These are phyloP conservation scores for Arthrobotrys conoides DNA, from an alignment of 2,329 filamentous ascomycete species.

Conservation along the genomic window DNA sequence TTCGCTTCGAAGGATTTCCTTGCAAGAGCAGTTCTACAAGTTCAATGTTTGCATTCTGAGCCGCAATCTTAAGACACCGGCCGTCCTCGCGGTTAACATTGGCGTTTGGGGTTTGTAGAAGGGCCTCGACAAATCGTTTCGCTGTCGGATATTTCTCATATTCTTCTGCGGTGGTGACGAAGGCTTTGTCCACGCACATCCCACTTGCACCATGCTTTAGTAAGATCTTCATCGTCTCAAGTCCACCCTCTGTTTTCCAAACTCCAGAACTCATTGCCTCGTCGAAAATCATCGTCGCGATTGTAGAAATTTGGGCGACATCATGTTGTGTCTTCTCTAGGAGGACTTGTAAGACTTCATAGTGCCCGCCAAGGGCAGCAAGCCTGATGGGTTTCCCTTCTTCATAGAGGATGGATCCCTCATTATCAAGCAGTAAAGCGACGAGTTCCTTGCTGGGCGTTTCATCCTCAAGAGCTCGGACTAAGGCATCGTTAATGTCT, in stretches of 20 bases:
- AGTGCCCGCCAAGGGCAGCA: conserved; percentile 38
- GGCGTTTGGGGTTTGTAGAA: conserved; percentile 45
- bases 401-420: conserved; percentile 40
- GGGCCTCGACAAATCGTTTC: conserved; percentile 45
- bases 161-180: conserved; percentile 40
- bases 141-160: conserved; percentile 48
- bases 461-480: conserved; percentile 44
- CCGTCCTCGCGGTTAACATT: conserved; percentile 58
- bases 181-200: conserved; percentile 53
- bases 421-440: conserved; percentile 47
- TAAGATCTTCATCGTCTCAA: conserved; percentile 45
- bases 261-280: conserved; percentile 53
- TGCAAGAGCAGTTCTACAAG: conserved; percentile 36
- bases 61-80: conserved; percentile 41
- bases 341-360: conserved; percentile 36
- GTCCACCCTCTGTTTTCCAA: conserved; percentile 54
- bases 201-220: conserved; percentile 45
- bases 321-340: conserved; percentile 3
- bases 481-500: conserved; percentile 46
- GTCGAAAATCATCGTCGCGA: conserved; percentile 43
- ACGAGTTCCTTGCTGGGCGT: conserved; percentile 44
- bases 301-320: conserved; percentile 18
- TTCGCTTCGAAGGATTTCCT: conserved; percentile 53
- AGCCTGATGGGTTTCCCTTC: conserved; percentile 46
- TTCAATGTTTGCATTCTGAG: conserved; percentile 49